phyloP scores from a whole-genome alignment of 768 basidiomycete genomes.

The Termitomyces sp. region DNA sequence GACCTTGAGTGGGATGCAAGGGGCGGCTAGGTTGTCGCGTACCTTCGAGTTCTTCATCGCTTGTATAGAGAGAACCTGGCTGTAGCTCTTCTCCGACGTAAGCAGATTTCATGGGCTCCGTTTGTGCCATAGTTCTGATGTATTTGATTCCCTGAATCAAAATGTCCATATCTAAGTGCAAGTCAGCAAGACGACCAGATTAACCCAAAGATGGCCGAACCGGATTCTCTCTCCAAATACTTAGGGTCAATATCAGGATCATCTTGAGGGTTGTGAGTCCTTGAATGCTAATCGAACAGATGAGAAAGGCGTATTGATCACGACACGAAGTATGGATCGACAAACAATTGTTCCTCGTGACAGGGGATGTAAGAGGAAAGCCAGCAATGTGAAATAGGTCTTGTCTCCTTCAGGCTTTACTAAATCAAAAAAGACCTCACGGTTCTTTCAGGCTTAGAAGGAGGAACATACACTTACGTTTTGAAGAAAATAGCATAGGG shows the following conservation, averaged over 20 bases:
- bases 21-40: background rate
- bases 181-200: background rate
- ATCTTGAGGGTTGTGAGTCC: conserved; percentile 25
- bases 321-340: background rate
- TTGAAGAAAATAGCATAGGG: conserved; percentile 17
- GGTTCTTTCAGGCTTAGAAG: background rate
- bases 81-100: conserved; percentile 9
- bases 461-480: conserved; percentile 1
- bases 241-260: conserved; percentile 34
- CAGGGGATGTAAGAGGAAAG: conserved; percentile 36
- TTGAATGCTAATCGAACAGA: conserved; percentile 20
- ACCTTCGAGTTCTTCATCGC: conserved; percentile 31
- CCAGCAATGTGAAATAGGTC: conserved; percentile 33
- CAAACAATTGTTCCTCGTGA: conserved; percentile 45
- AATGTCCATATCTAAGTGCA: conserved; percentile 8
- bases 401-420: conserved; percentile 32
- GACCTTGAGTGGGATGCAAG: background rate
- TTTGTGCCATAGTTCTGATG: conserved; percentile 11
- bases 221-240: conserved; percentile 36
- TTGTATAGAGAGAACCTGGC: conserved; percentile 25
- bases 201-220: conserved; percentile 15
- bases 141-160: conserved; percentile 16
- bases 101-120: conserved; percentile 15
- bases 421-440: conserved; percentile 1
- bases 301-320: background rate